Evolutionary conservation across 805 yeast species (phyloP), one percentile per base, ranked within the genome.

Genomic region (Torulaspora microellipsoides): DNA sequence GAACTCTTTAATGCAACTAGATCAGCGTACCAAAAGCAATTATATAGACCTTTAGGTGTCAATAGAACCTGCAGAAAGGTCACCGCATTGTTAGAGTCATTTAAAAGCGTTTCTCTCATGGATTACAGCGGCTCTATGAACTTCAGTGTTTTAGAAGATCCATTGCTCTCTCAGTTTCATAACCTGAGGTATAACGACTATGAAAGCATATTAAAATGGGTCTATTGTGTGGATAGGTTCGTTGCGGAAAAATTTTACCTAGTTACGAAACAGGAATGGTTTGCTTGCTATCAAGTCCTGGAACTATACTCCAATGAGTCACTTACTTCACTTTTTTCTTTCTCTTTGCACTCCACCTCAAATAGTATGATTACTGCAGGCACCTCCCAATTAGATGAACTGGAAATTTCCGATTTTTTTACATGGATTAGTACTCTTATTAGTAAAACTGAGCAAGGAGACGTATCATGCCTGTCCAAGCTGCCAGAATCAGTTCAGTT

Each of bases 401-500:
- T 89, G 9, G 70, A 74, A 7, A 69, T 90, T 11, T 74, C 83
- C 39, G 86, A 86, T 56, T 71, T 90, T 8, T 88, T 80, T 61
- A 65, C 69, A 12, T 91, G 87, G 81, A 65, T 90, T 31, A 76
- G 79, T 28, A 68, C 81, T 1, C 66, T 90, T 38, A 69, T 65
- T 37, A 82, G 76, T 36, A 52, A 61, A 12, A 63, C 73, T 1
- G 41, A 27, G 3, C 31, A 34, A 6, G 40, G 42, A 3, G 69
- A 67, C 25, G 73, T 72, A 10, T 67, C 66, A 34, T 62, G 74
- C 38, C 59, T 70, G 31, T 68, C 67, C 34, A 68, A 72, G 49
- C 71, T 91, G 38, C 96, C 98, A 1, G 67, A 77, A 25, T 77
- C 89, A 1, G 76, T 91, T 41, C 72, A 78, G 51, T 73, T 81